A percentile compares a stretch with the other conserved stretches of the same genome.
These are phyloP conservation scores for Microdochium bolleyi DNA, from an alignment of 2,329 filamentous ascomycete genomes.

Conservation along the genomic window DNA sequence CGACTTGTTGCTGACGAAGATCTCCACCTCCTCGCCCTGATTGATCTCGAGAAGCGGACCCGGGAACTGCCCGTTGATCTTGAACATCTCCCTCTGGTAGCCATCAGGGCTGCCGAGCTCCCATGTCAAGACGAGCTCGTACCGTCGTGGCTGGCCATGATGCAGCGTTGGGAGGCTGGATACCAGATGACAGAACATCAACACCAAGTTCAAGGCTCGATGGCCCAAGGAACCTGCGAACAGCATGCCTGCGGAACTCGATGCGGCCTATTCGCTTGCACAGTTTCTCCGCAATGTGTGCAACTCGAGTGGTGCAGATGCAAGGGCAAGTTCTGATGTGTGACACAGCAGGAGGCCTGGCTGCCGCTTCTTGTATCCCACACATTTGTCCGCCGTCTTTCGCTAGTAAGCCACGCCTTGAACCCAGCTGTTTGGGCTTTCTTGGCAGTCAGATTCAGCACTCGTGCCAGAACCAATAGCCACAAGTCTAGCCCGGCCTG, in stretches of 20 bases:
- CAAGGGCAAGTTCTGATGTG: too few relatives aligned
- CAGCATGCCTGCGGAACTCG: not conserved
- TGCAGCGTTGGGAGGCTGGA: not conserved
- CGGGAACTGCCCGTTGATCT: conserved; percentile 1
- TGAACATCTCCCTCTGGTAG: conserved; percentile 3
- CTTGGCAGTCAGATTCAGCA: too few relatives aligned
- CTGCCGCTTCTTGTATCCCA: too few relatives aligned
- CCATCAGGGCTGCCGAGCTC: conserved; percentile 4
- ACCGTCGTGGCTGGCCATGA: not conserved
- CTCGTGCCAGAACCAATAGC: too few relatives aligned
- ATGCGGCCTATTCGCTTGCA: not conserved
- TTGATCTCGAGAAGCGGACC: not conserved
- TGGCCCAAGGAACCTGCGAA: not conserved
- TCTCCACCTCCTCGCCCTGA: not conserved
- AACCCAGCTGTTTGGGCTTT: too few relatives aligned
- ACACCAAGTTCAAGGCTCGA: not conserved
- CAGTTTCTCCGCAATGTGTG: too few relatives aligned
- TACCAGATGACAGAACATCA: not conserved
- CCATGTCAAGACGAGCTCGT: conserved; percentile 4
- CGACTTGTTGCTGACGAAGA: conserved; percentile 12
- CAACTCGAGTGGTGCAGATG: too few relatives aligned
- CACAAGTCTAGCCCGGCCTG: too few relatives aligned
- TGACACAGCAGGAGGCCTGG: too few relatives aligned
- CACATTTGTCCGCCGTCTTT: too few relatives aligned
- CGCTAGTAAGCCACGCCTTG: too few relatives aligned